Evolutionary conservation across 2,329 filamentous ascomycete genomes (phyloP), one percentile per base, ranked within the genome.

Genomic region (Phymatotrichopsis omnivora): DNA sequence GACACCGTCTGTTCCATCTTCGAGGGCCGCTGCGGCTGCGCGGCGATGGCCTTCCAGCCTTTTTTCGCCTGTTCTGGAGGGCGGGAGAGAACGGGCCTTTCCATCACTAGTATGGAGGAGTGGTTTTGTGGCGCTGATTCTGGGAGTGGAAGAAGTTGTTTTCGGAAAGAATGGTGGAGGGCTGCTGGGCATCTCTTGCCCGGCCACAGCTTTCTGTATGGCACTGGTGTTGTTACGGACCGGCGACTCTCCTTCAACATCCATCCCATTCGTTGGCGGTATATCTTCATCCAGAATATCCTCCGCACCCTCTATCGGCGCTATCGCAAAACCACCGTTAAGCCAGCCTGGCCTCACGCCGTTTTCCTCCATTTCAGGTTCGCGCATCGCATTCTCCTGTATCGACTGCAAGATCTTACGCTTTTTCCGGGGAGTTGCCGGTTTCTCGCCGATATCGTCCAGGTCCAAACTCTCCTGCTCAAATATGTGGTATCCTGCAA

Each of bases 391-490:
- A 28, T n/a, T n/a, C n/a, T n/a, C n/a, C n/a, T n/a, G n/a, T n/a
- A n/a, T n/a, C n/a, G 12, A 27, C 8, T 36, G 4, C 7, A 7
- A 22, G 14, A 31, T 31, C 24, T 25, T 49, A 30, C 40, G 46
- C 24, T 24, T 47, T 32, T 54, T 54, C 31, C 49, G 50, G 19
- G 51, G 51, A 2, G 53, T 51, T 8, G 46, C 44, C 35, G 51
- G 43, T 24, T 48, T 54, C 8, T 43, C 30, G n/a, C 51, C 51
- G 42, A 55, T 51, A 42, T 54, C 53, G 37, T 55, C 53, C 29
- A 55, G 29, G 41, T 55, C 53, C 14, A 55, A 41, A 38, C 51
- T 52, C 25, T 54, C 51, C 35, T 55, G 43, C 23, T 53, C 48
- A 22, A 52, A 55, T 12, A 53, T 28, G 34, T 52, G 48, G 31